Evolutionary conservation across 2,329 filamentous ascomycete species (phyloP).

Genomic region (Colletotrichum caudatum): DNA sequence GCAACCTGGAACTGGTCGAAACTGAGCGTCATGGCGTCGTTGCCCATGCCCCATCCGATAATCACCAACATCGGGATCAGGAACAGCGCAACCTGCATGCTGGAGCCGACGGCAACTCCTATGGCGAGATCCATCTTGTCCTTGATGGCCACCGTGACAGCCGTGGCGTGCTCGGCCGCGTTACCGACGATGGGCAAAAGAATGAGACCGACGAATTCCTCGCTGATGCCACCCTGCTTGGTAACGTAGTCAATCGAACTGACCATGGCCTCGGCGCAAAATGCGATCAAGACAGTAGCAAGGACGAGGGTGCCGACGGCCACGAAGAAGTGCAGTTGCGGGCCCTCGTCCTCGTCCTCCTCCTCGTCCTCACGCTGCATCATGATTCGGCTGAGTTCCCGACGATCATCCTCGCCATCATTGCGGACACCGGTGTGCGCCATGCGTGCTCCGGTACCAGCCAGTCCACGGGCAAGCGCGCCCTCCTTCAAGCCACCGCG

Average conservation of each 20-base stretch:
- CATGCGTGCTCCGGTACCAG: slow-evolving; percentile 55
- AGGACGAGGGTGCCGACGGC: slow-evolving; percentile 77
- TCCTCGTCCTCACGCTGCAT: slow-evolving; percentile 63
- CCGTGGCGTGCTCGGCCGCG: slow-evolving; percentile 84
- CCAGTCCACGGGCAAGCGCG: slow-evolving; percentile 56
- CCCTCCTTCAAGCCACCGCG: slow-evolving; percentile 49
- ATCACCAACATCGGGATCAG: slow-evolving; percentile 82
- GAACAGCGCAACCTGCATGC: slow-evolving; percentile 85
- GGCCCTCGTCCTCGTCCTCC: slow-evolving; percentile 79
- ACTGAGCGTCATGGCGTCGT: slow-evolving; percentile 81
- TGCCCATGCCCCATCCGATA: slow-evolving; percentile 80
- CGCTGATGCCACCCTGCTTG: slow-evolving; percentile 67
- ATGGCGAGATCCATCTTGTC: slow-evolving; percentile 90
- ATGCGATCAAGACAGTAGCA: slow-evolving; percentile 83
- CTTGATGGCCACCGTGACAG: slow-evolving; percentile 82
- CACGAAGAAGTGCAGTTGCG: slow-evolving; percentile 78
- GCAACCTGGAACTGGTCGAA: slow-evolving; percentile 93
- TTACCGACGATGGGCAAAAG: slow-evolving; percentile 87
- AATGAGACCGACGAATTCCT: slow-evolving; percentile 84
- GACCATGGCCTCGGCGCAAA: slow-evolving; percentile 85
- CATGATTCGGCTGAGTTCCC: slow-evolving; percentile 56
- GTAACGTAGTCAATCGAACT: slow-evolving; percentile 78
- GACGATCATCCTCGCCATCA: slow-evolving; percentile 55
- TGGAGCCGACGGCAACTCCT: slow-evolving; percentile 82
- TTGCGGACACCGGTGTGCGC: slow-evolving; percentile 49